A percentile compares a stretch with the other conserved stretches of the same genome.
phyloP scores from a whole-genome alignment of 2,329 filamentous ascomycete genomes.

The Sporothrix dimorphospora region DNA sequence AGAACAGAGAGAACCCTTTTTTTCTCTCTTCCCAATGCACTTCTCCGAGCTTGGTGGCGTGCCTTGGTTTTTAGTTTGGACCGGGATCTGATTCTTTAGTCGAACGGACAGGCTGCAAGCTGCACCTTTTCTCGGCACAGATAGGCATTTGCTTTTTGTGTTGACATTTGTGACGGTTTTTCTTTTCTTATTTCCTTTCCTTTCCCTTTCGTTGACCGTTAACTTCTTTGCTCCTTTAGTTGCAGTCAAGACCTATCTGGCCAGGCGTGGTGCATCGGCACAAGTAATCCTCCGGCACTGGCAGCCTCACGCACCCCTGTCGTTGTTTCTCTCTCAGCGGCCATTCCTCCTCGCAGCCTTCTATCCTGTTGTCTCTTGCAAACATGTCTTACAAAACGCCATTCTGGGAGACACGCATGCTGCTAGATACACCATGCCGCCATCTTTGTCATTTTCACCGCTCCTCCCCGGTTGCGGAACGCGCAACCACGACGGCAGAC shows the following conservation, averaged over 20 bases:
- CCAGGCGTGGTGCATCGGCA: neutral
- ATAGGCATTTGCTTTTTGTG: neutral
- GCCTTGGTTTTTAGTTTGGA: conserved; percentile 18
- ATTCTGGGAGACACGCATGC: too few relatives aligned
- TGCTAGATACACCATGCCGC: neutral
- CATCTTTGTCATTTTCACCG: neutral
- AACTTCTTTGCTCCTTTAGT: neutral
- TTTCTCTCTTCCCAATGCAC: neutral
- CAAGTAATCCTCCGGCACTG: conserved; percentile 13
- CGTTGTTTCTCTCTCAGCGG: neutral
- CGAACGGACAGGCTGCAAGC: neutral
- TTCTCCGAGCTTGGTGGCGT: neutral
- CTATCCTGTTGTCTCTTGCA: neutral
- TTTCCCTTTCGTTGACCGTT: neutral
- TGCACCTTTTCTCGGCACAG: neutral
- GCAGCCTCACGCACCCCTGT: neutral
- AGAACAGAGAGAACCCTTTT: neutral
- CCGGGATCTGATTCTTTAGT: neutral
- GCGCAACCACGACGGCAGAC: neutral
- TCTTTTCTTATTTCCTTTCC: neutral
- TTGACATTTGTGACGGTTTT: neutral
- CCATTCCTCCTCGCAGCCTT: neutral
- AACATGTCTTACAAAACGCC: neutral
- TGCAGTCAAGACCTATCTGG: neutral
- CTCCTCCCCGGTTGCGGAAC: neutral